A percentile compares a stretch with the other conserved stretches of the same genome.
Evolutionary conservation across 768 basidiomycete genomes (phyloP).

Genomic region (Tephrocybe sp.): DNA sequence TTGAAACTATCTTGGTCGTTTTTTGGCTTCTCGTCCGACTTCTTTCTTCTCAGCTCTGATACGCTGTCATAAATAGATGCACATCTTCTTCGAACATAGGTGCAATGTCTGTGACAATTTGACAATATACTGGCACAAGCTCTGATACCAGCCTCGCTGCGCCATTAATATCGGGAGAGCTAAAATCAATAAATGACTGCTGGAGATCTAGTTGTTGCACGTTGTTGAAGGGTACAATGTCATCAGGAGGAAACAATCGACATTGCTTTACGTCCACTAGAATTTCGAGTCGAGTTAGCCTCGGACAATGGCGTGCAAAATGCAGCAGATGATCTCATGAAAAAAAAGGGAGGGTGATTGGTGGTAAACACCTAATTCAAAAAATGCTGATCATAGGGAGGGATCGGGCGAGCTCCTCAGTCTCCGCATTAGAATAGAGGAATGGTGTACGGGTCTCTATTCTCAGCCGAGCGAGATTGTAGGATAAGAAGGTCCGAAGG

Average conservation of each 20-base stretch:
- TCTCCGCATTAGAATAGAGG: neutral
- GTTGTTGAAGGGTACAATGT: neutral
- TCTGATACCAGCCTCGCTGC: too few relatives aligned
- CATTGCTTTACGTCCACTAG: neutral
- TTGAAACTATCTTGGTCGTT: too few relatives aligned
- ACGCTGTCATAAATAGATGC: too few relatives aligned
- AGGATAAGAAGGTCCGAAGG: neutral
- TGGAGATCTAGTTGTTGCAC: neutral
- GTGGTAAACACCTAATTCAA: neutral
- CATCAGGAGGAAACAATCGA: neutral
- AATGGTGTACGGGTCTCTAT: neutral
- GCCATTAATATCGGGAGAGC: too few relatives aligned
- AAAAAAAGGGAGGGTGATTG: neutral
- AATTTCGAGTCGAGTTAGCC: neutral
- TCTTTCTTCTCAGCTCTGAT: too few relatives aligned
- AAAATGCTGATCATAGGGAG: neutral
- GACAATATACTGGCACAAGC: too few relatives aligned
- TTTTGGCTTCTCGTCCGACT: too few relatives aligned
- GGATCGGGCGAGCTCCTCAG: neutral
- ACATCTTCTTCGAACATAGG: too few relatives aligned
- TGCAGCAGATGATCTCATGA: slow-evolving; percentile 1
- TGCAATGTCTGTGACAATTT: too few relatives aligned
- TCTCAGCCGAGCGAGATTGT: neutral
- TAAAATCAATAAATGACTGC: too few relatives aligned
- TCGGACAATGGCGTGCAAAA: neutral